Conservation (phyloP, 768 basidiomycete genomes). For the Lentinus brumalis region DNA sequence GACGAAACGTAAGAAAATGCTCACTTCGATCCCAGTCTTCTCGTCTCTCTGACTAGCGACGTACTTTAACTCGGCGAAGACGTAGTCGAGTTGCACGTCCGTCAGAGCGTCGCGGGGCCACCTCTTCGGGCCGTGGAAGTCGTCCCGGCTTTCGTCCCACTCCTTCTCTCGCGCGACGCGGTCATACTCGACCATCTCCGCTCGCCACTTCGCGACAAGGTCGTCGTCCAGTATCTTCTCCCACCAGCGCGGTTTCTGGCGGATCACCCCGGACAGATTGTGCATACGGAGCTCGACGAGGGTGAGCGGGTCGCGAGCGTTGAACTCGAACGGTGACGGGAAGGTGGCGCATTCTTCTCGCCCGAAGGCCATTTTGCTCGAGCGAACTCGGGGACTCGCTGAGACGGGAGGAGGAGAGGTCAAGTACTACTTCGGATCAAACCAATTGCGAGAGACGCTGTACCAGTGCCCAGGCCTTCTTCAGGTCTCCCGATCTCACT, state of each 20-base stretch:
- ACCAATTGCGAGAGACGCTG: too few species aligned
- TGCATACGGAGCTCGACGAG: conserved; percentile 5
- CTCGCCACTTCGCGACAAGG: neutral
- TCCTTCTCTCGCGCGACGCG: neutral
- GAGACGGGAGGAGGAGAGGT: too few species aligned
- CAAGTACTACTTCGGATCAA: too few species aligned
- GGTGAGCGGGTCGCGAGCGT: neutral
- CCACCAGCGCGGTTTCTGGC: conserved; percentile 1
- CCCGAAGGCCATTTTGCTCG: too few species aligned
- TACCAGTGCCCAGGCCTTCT: too few species aligned
- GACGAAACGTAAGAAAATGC: too few species aligned
- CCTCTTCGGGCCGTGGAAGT: neutral
- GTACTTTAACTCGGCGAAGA: neutral
- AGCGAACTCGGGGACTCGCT: too few species aligned
- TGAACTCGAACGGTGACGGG: neutral
- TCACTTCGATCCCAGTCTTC: too few species aligned
- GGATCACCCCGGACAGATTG: neutral
- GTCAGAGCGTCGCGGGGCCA: neutral
- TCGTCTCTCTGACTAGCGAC: neutral
- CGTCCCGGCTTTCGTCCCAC: neutral
- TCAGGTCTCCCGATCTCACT: too few species aligned
- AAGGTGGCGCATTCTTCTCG: too few species aligned
- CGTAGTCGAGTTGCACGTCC: neutral
- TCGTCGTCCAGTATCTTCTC: neutral
- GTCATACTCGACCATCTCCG: conserved; percentile 1